Evolutionary conservation across 2,329 filamentous ascomycete genomes (phyloP).

Genomic region (Sclerotinia subarctica): DNA sequence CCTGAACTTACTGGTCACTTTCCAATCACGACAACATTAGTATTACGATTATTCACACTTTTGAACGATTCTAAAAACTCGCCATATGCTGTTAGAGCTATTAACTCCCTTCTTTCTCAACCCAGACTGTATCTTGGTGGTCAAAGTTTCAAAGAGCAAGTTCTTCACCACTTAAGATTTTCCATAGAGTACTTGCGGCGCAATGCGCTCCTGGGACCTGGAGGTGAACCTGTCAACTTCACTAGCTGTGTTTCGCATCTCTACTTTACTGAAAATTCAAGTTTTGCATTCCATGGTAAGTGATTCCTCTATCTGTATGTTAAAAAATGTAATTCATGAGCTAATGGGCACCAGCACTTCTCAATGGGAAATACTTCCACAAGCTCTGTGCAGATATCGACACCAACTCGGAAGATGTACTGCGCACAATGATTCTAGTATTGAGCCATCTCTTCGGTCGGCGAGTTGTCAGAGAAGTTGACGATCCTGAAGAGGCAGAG

Average conservation of each 20-base stretch:
- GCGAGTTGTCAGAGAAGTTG: slow-evolving; percentile 48
- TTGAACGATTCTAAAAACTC: slow-evolving; percentile 63
- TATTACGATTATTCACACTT: slow-evolving; percentile 66
- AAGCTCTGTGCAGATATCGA: slow-evolving; percentile 58
- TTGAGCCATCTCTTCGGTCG: slow-evolving; percentile 70
- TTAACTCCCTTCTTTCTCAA: slow-evolving; percentile 67
- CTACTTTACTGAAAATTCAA: slow-evolving; percentile 72
- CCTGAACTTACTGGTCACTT: slow-evolving; percentile 77
- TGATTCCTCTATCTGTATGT: background rate
- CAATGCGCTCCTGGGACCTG: slow-evolving; percentile 59
- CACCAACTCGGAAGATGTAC: slow-evolving; percentile 46
- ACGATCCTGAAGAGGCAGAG: slow-evolving; percentile 48
- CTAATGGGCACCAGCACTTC: slow-evolving; percentile 45
- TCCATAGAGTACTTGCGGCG: slow-evolving; percentile 75
- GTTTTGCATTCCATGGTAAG: slow-evolving; percentile 68
- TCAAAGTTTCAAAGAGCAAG: slow-evolving; percentile 61
- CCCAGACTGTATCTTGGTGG: slow-evolving; percentile 69
- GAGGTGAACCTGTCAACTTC: slow-evolving; percentile 68
- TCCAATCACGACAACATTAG: slow-evolving; percentile 69
- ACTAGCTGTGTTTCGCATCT: slow-evolving; percentile 67
- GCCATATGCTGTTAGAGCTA: slow-evolving; percentile 57
- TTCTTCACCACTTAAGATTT: slow-evolving; percentile 74
- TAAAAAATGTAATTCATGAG: slow-evolving; percentile 17
- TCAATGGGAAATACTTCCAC: slow-evolving; percentile 69
- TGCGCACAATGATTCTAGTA: slow-evolving; percentile 63